A percentile compares a stretch with the other conserved stretches of the same genome.
Conservation (phyloP, 495 filamentous ascomycete genomes). For the Xylaria intraflava region DNA sequence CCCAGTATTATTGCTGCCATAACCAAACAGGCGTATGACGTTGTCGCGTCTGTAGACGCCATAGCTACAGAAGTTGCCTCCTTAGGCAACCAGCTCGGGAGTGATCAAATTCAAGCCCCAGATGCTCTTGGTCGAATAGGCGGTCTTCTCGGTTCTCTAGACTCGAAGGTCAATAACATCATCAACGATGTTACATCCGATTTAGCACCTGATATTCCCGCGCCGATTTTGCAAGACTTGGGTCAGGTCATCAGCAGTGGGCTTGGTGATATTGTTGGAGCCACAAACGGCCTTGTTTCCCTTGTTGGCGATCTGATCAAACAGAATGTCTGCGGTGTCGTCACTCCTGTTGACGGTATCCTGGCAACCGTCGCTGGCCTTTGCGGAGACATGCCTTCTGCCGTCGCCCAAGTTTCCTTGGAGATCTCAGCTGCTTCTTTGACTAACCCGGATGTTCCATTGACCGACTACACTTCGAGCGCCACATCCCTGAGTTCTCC, state of each 20-base stretch:
- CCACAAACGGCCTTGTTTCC: conserved; percentile 7
- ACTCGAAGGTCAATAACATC: conserved; percentile 9
- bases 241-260: conserved; percentile 4
- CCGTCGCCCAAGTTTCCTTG: conserved; percentile 6
- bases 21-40: conserved; percentile 8
- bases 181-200: conserved; percentile 5
- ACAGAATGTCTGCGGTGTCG: conserved; percentile 12
- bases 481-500: not conserved
- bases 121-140: conserved; percentile 11
- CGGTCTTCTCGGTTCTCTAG: conserved; percentile 6
- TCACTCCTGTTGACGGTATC: conserved; percentile 14
- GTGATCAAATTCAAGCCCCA: conserved; percentile 8
- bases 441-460: conserved; percentile 1
- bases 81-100: conserved; percentile 2
- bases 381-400: conserved; percentile 11
- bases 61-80: conserved; percentile 12
- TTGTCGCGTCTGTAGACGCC: conserved; percentile 9
- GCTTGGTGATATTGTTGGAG: conserved; percentile 8
- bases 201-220: conserved; percentile 4
- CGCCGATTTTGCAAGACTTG: conserved; percentile 1
- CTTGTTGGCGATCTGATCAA: conserved; percentile 12
- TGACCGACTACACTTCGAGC: conserved; percentile 4
- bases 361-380: conserved; percentile 13
- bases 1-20: conserved; percentile 8
- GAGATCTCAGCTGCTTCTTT: conserved; percentile 3